Evolutionary conservation across 345 rosid genomes (phyloP).

Genomic region (Corchorus olitorius): DNA sequence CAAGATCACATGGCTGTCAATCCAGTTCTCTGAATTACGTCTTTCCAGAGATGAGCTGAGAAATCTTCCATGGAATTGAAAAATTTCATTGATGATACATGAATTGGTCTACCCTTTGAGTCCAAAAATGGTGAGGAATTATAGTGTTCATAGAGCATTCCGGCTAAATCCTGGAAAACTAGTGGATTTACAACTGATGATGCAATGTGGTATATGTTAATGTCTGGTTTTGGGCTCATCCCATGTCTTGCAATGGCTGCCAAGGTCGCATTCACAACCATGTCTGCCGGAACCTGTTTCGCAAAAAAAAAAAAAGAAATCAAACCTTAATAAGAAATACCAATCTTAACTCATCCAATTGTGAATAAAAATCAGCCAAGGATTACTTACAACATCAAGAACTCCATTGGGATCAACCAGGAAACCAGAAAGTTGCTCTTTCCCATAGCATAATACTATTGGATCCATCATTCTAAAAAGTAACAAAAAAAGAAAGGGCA

Average conservation of each 20-base stretch:
- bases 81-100: slow-evolving; percentile 75
- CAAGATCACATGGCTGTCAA: slow-evolving; percentile 36
- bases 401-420: slow-evolving; percentile 85
- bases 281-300: slow-evolving; percentile 62
- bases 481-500: not conserved
- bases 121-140: slow-evolving; percentile 67
- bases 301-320: too few relatives aligned
- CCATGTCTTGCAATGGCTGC: slow-evolving; percentile 92
- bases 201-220: slow-evolving; percentile 83
- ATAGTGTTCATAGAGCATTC: slow-evolving; percentile 70
- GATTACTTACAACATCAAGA: slow-evolving; percentile 77
- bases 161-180: slow-evolving; percentile 63
- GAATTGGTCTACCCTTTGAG: slow-evolving; percentile 73
- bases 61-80: slow-evolving; percentile 77
- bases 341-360: slow-evolving; percentile 45
- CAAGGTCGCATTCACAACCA: slow-evolving; percentile 83
- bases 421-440: slow-evolving; percentile 90
- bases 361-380: not conserved
- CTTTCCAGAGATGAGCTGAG: slow-evolving; percentile 70
- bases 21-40: slow-evolving; percentile 50
- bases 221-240: slow-evolving; percentile 54
- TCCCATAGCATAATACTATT: slow-evolving; percentile 81
- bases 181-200: slow-evolving; percentile 87
- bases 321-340: not conserved
- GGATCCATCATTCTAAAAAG: slow-evolving; percentile 95